Percentiles rank a stretch among this genome's conserved stretches.
These are phyloP conservation scores for Nelumbo lutea DNA, from an alignment of 164 flowering plant genomes.

Conservation along the genomic window DNA sequence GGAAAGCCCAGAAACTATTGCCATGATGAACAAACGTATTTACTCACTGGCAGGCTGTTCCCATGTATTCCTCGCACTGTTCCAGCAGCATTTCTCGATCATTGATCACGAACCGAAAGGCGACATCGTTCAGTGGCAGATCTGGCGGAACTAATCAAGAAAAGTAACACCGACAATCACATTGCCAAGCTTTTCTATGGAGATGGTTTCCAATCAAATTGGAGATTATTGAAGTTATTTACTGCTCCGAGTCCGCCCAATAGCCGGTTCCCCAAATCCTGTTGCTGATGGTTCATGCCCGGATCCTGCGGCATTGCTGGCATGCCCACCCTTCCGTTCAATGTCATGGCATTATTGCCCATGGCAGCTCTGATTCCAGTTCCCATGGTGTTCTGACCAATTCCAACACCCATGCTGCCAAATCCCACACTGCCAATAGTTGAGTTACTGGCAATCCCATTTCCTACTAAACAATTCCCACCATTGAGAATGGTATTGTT, in stretches of 20 bases:
- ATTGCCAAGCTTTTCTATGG: constrained; percentile 28
- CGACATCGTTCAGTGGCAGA: not conserved
- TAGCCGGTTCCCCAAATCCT: constrained; percentile 65
- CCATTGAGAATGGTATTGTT: constrained; percentile 35
- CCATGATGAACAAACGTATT: not conserved
- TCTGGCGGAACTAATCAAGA: not conserved
- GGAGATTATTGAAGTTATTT: constrained; percentile 75
- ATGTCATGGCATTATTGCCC: constrained; percentile 44
- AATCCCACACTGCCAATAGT: constrained; percentile 46
- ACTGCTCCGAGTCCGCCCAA: constrained; percentile 71
- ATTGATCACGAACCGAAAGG: not conserved
- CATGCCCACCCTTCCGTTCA: constrained; percentile 72
- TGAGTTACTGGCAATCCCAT: constrained; percentile 35
- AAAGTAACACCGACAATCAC: not conserved
- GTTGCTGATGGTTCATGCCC: constrained; percentile 56
- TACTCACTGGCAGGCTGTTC: constrained; percentile 13
- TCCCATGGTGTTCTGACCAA: constrained; percentile 43
- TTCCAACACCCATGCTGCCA: constrained; percentile 47
- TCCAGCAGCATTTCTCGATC: constrained; percentile 22
- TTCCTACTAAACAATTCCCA: constrained; percentile 39
- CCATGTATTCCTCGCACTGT: constrained; percentile 20
- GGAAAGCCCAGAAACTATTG: constrained; percentile 17
- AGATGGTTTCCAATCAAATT: constrained; percentile 81
- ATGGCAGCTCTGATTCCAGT: constrained; percentile 64
- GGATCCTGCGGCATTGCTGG: constrained; percentile 43